Base-by-base conservation (phyloP, 73 alveolate species). In the Paramecium pentaurelia region DNA sequence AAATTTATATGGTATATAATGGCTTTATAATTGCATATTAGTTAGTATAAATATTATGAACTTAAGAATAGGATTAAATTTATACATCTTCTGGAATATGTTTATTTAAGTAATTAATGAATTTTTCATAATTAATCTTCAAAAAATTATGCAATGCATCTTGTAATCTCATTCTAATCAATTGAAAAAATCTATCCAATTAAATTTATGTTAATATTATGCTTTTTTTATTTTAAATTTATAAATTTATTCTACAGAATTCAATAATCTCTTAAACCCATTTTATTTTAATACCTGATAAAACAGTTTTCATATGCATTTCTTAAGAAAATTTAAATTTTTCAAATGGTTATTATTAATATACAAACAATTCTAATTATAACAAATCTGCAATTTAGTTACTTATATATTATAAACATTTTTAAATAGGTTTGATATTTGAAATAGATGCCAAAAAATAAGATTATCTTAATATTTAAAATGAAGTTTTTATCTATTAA, bases 41-140 rank as follows among this genome's bases (percentile, higher is more conserved):
- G 12, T 32, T 64, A 14, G 47, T 64, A 34, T 64, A 64, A 32
- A 64, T 34, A 64, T 64, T 64, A 28, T 64, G 84, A 28, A 64
- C 84, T 64, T 64, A 64, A 11, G 84, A 64, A 64, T 64, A 64
- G 51, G 84, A 64, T 64, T 64, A 64, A 32, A 64, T 64, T 28
- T 32, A 34, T 64, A 64, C 47, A 32, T 64, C 84, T 64, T 64
- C 84, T 28, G 84, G 84, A 12, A 27, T 64, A 64, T 64, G 84
- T 32, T 10, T 6, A 34, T 34, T 64, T 34, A 64, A 64, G 47
- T 64, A 64, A 28, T 64, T 28, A 10, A 64, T 22, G 12, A 64
- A 64, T 64, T 64, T 64, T 32, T 64, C 84, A 34, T 28, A 12
- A 64, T 64, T 64, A 11, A 28, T 34, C 84, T 64, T 64, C 10